phyloP scores from a whole-genome alignment of 1,284 basidiomycete species.

The Tilletia horrida region DNA sequence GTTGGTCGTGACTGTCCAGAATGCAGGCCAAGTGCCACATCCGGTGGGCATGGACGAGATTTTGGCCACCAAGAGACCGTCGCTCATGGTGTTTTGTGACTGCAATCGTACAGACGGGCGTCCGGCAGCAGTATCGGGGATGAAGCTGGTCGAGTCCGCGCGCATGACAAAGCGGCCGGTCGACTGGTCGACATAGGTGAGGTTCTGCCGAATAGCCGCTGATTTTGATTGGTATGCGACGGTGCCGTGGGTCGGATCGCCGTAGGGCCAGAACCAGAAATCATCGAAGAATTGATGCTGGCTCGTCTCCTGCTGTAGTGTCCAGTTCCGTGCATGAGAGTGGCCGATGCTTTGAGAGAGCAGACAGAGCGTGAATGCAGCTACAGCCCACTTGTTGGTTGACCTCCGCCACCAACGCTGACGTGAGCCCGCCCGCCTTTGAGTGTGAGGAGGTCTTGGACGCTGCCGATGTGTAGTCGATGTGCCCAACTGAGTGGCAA shows the following conservation, averaged over 20 bases:
- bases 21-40: constrained; percentile 49
- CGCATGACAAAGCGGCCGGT: constrained; percentile 25
- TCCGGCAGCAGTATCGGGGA: background rate
- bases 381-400: no score
- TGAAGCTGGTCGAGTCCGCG: constrained; percentile 23
- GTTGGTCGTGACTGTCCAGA: constrained; percentile 37
- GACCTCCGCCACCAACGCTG: no score
- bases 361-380: no score
- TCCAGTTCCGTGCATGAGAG: background rate
- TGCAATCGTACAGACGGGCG: constrained; percentile 34
- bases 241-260: constrained; percentile 10
- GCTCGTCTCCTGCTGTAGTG: background rate
- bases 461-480: no score
- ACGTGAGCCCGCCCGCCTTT: no score
- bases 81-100: constrained; percentile 38
- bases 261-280: constrained; percentile 3
- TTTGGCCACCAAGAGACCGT: constrained; percentile 41
- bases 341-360: background rate
- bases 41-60: constrained; percentile 43
- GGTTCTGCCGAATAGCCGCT: constrained; percentile 7
- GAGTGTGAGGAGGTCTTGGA: no score
- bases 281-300: background rate
- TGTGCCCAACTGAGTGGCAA: background rate
- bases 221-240: constrained; percentile 8
- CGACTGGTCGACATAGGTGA: background rate